Evolutionary conservation across 2,329 filamentous ascomycete species (phyloP).

Genomic region (Phialophora expanda): DNA sequence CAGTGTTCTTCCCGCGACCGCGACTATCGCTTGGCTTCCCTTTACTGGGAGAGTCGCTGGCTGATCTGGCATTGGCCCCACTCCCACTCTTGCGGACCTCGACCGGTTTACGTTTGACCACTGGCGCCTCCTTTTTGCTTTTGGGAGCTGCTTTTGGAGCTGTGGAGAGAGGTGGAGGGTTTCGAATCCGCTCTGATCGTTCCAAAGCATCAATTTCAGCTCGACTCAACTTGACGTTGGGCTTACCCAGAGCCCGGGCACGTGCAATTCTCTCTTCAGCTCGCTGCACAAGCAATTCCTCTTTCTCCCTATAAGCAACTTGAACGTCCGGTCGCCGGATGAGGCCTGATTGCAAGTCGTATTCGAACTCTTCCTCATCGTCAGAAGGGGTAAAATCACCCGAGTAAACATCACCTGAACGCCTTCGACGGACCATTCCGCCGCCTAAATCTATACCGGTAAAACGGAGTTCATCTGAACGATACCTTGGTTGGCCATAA

Average conservation of each 20-base stretch:
- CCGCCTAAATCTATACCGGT: conserved; percentile 63
- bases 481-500: conserved; percentile 55
- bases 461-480: conserved; percentile 66
- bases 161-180: conserved; percentile 57
- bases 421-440: conserved; percentile 49
- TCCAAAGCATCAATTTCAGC: conserved; percentile 83
- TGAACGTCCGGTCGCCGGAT: conserved; percentile 54
- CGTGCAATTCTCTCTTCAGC: conserved; percentile 80
- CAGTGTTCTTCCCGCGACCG: conserved; percentile 33
- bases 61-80: conserved; percentile 29
- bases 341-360: conserved; percentile 59
- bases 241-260: conserved; percentile 75
- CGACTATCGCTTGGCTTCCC: conserved; percentile 31
- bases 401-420: conserved; percentile 57
- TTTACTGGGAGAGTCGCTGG: conserved; percentile 33
- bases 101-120: conserved; percentile 38
- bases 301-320: conserved; percentile 66
- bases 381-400: conserved; percentile 51
- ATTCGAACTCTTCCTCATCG: conserved; percentile 58
- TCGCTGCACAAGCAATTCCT: conserved; percentile 76
- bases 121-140: conserved; percentile 39
- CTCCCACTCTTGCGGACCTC: conserved; percentile 37
- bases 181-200: conserved; percentile 57
- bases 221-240: conserved; percentile 78
- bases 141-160: conserved; percentile 39